Evolutionary conservation across 2,329 filamentous ascomycete genomes (phyloP).

Genomic region (Trichophyton equinum): DNA sequence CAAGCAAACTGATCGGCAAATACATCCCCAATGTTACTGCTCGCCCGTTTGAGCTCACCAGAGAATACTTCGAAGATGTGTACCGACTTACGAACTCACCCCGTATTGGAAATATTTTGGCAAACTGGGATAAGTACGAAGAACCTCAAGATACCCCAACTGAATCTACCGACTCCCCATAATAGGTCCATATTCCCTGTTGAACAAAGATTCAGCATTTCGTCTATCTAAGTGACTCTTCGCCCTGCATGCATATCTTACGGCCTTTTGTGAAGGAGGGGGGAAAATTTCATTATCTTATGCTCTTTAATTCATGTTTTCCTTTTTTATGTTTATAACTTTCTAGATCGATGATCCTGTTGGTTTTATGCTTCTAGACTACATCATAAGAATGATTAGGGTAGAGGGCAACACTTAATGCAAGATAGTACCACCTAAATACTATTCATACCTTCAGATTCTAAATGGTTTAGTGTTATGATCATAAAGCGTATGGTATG

Average conservation of each 20-base stretch:
- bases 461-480: too few species aligned
- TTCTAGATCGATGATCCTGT: neutral
- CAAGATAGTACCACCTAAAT: too few species aligned
- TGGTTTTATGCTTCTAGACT: neutral
- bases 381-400: neutral
- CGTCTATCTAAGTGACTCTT: neutral
- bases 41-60: slow-evolving; percentile 84
- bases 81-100: slow-evolving; percentile 80
- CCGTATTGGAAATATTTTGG: slow-evolving; percentile 46
- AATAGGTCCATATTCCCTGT: neutral
- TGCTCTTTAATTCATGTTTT: neutral
- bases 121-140: slow-evolving; percentile 71
- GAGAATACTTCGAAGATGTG: slow-evolving; percentile 99
- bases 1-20: slow-evolving; percentile 90
- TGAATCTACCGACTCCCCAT: neutral
- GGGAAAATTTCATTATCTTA: neutral
- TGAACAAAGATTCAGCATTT: neutral
- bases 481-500: too few species aligned
- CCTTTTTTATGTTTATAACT: neutral
- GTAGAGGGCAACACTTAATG: neutral
- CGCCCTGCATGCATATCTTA: neutral
- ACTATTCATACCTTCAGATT: too few species aligned
- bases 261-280: neutral
- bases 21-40: slow-evolving; percentile 99
- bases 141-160: slow-evolving; percentile 19